Evolutionary conservation across 1,284 basidiomycete species (phyloP).

Genomic region (Cutaneotrichosporon cavernicola): DNA sequence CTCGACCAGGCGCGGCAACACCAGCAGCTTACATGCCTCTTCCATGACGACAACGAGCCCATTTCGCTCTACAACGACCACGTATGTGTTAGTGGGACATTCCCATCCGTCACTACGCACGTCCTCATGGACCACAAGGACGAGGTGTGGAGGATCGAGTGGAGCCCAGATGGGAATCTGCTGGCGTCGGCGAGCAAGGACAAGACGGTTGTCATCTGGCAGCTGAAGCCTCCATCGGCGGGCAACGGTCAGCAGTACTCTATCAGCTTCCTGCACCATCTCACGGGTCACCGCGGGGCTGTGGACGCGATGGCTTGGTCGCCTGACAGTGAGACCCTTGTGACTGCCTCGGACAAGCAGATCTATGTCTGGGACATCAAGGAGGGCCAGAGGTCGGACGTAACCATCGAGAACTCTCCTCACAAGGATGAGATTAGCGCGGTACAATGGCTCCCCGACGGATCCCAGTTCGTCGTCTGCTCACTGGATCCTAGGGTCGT

Average conservation of each 20-base stretch:
- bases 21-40: conserved; percentile 75
- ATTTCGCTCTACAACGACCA: conserved; percentile 87
- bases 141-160: conserved; percentile 93
- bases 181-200: conserved; percentile 88
- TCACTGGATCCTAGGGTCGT: conserved; percentile 84
- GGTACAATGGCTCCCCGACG: conserved; percentile 83
- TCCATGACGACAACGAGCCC: conserved; percentile 64
- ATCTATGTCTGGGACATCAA: conserved; percentile 83
- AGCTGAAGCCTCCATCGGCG: conserved; percentile 57
- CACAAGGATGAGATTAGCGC: conserved; percentile 85
- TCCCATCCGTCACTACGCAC: conserved; percentile 80
- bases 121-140: conserved; percentile 82
- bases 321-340: conserved; percentile 73
- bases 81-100: conserved; percentile 71
- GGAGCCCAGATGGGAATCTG: conserved; percentile 83
- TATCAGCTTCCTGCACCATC: conserved; percentile 43
- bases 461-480: conserved; percentile 83
- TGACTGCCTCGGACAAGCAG: conserved; percentile 73
- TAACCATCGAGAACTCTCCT: conserved; percentile 25
- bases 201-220: conserved; percentile 84
- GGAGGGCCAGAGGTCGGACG: conserved; percentile 33
- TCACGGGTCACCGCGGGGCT: conserved; percentile 69
- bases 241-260: conserved; percentile 30
- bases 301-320: conserved; percentile 88
- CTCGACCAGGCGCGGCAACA: conserved; percentile 80